These are phyloP conservation scores for Cryphonectria nitschkei DNA, from an alignment of 2,329 filamentous ascomycete species.

Conservation along the genomic window DNA sequence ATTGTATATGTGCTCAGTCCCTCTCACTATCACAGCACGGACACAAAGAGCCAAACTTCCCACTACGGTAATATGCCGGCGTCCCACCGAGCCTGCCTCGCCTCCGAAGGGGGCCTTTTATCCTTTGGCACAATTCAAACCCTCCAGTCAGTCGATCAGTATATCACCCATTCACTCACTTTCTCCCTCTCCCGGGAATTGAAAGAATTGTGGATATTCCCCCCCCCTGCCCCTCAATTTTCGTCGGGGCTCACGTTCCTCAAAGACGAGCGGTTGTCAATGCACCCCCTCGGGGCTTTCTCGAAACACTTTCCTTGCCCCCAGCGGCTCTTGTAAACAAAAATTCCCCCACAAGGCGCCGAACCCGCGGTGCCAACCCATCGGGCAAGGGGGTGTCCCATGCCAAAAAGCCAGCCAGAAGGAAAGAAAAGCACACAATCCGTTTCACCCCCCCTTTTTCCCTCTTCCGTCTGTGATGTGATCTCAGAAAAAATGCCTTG, in stretches of 20 bases:
- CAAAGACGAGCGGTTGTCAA: background rate
- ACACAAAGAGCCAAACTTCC: background rate
- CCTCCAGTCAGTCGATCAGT: too few relatives aligned
- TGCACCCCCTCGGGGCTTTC: background rate
- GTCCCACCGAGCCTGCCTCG: slow-evolving; percentile 1
- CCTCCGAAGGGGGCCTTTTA: background rate
- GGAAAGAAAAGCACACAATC: background rate
- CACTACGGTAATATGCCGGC: slow-evolving; percentile 3
- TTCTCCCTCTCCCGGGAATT: background rate
- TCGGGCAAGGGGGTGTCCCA: background rate
- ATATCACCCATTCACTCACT: too few relatives aligned
- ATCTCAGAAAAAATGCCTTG: background rate
- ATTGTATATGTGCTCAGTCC: too few relatives aligned
- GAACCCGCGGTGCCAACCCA: slow-evolving; percentile 17
- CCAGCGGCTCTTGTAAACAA: slow-evolving; percentile 9
- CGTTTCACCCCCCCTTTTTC: slow-evolving; percentile 22
- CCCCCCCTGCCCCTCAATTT: background rate
- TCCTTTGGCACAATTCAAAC: too few relatives aligned
- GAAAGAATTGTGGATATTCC: background rate
- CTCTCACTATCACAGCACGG: background rate
- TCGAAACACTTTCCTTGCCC: slow-evolving; percentile 9
- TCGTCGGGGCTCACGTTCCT: slow-evolving; percentile 7
- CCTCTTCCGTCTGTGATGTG: background rate
- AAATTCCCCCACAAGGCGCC: slow-evolving; percentile 15
- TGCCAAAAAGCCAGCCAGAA: background rate